Percentiles rank a stretch among this genome's conserved stretches.
Conservation (phyloP, 495 filamentous ascomycete species). For the Aspergillus cristatus region DNA sequence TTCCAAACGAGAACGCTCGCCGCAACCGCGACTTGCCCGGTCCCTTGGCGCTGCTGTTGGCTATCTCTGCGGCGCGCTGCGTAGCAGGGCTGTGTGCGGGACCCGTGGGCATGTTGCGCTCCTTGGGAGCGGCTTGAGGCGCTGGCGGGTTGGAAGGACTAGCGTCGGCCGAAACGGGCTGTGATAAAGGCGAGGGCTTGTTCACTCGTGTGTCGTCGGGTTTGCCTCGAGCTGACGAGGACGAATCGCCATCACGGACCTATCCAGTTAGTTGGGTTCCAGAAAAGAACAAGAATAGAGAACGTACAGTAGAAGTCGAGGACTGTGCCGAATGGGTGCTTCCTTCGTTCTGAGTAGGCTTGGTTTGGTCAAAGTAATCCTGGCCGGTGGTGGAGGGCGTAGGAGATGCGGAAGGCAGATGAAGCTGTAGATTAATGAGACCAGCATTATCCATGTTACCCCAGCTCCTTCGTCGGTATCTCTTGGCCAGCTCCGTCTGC, state of each 20-base stretch:
- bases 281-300: constrained; percentile 3
- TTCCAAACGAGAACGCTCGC: constrained; percentile 94
- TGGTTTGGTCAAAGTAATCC: constrained; percentile 35
- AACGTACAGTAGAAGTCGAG: constrained; percentile 50
- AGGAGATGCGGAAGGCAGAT: constrained; percentile 22
- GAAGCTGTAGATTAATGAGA: constrained; percentile 30
- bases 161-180: constrained; percentile 56
- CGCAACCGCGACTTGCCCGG: constrained; percentile 81
- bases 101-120: constrained; percentile 15
- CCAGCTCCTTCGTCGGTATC: constrained; percentile 75
- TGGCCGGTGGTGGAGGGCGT: constrained; percentile 16
- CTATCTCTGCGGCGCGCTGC: constrained; percentile 70
- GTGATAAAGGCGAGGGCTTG: constrained; percentile 82
- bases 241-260: constrained; percentile 7
- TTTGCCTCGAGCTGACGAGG: constrained; percentile 50
- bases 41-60: constrained; percentile 60
- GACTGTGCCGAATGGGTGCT: constrained; percentile 44
- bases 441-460: constrained; percentile 61
- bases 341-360: constrained; percentile 52
- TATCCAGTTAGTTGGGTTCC: too few relatives aligned
- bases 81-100: constrained; percentile 57
- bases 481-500: constrained; percentile 56
- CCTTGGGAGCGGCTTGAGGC: constrained; percentile 8
- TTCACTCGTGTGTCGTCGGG: constrained; percentile 57
- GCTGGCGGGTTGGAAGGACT: constrained; percentile 23